phyloP scores from a whole-genome alignment of 2,329 filamentous ascomycete species.

The Trichophyton rubrum region DNA sequence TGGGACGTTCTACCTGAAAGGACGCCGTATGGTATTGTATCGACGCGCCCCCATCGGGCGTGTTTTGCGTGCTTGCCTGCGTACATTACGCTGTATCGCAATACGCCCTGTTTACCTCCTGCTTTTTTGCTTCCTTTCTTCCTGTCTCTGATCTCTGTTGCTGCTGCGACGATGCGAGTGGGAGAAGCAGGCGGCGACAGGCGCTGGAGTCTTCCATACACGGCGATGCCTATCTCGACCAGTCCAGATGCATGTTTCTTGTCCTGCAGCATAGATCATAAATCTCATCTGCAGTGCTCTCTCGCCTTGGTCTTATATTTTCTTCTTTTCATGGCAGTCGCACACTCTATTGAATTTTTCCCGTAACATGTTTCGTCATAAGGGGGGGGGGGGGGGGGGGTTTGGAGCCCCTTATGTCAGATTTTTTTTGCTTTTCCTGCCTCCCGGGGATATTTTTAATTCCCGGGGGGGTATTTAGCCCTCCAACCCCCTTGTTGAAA shows the following conservation, averaged over 20 bases:
- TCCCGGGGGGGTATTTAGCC: background rate
- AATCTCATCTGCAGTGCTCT: background rate
- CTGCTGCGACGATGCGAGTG: background rate
- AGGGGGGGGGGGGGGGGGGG: no score
- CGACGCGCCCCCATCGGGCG: background rate
- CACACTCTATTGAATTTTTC: conserved; percentile 2
- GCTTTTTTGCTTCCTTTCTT: background rate
- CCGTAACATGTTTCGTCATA: background rate
- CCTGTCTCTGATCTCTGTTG: background rate
- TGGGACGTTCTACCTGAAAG: background rate
- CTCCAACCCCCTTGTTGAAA: no score
- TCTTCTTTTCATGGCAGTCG: background rate
- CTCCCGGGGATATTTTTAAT: background rate
- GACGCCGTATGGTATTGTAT: background rate
- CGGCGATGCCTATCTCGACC: background rate
- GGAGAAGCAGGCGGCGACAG: background rate
- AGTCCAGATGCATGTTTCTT: background rate
- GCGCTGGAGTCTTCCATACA: background rate
- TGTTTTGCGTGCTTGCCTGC: background rate
- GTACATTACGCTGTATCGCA: background rate
- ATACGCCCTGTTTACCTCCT: background rate
- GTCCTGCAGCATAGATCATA: conserved; percentile 1
- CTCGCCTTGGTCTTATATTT: background rate
- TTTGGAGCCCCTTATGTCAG: background rate
- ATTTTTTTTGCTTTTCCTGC: background rate